Evolutionary conservation across 139 green algal species (phyloP).

Genomic region (Auxenochlorella protothecoides): DNA sequence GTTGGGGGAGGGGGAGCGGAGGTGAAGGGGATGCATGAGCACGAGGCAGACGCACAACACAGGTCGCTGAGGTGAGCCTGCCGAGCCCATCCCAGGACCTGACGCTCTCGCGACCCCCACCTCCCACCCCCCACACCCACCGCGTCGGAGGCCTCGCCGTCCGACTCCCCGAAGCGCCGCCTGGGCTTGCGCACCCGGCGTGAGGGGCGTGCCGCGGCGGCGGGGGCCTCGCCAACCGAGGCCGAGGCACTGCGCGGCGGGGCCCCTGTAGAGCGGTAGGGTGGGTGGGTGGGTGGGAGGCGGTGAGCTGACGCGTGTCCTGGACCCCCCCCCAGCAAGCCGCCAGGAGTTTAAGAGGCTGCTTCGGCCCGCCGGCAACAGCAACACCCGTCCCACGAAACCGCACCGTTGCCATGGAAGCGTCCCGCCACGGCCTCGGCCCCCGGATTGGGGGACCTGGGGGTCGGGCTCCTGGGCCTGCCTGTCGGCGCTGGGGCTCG

Average conservation of each 20-base stretch:
- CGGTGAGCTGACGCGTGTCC: background rate
- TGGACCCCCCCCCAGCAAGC: background rate
- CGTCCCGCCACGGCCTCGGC: constrained; percentile 10
- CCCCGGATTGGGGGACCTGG: constrained; percentile 10
- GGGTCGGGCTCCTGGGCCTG: background rate
- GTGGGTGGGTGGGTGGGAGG: background rate
- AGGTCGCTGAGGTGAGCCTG: background rate
- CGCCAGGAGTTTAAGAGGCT: too few species aligned
- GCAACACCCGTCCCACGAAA: too few species aligned
- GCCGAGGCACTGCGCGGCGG: background rate
- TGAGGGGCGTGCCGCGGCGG: background rate
- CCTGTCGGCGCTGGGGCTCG: background rate
- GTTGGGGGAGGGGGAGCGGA: background rate
- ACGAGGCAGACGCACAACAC: background rate
- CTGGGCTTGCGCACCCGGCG: constrained; percentile 7
- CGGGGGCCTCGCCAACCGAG: background rate
- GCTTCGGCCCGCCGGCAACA: too few species aligned
- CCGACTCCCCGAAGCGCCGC: constrained; percentile 7
- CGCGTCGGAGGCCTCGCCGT: constrained; percentile 8
- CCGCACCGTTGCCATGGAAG: constrained; percentile 15
- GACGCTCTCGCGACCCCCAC: background rate
- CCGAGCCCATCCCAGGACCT: too few species aligned
- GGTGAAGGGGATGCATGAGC: background rate
- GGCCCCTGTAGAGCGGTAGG: background rate
- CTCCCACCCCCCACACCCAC: background rate